Evolutionary conservation across 202 grass and related monocot species (phyloP).

Genomic region (Elaeis oleifera): DNA sequence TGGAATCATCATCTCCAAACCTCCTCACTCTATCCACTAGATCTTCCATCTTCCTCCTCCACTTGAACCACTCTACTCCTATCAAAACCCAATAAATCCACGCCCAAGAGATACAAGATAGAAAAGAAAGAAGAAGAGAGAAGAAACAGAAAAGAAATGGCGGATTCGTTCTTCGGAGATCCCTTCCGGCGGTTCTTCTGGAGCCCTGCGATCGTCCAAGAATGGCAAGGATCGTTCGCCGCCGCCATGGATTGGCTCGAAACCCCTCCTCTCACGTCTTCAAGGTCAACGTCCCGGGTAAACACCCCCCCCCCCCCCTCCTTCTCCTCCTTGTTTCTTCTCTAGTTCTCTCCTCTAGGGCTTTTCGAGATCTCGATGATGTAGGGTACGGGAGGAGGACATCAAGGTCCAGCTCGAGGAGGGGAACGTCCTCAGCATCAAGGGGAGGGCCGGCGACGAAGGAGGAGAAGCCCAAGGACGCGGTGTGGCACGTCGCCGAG

Average conservation of each 20-base stretch:
- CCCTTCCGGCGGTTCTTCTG: conserved; percentile 56
- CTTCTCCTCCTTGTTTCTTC: background rate
- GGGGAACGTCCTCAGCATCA: conserved; percentile 60
- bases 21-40: background rate
- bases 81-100: background rate
- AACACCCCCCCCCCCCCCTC: too few relatives aligned
- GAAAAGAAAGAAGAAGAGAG: background rate
- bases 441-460: conserved; percentile 14
- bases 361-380: background rate
- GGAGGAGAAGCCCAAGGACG: conserved; percentile 9
- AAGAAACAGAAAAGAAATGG: conserved; percentile 25
- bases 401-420: conserved; percentile 77
- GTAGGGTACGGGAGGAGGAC: conserved; percentile 57
- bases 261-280: conserved; percentile 61
- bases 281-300: conserved; percentile 61
- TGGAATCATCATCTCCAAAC: too few relatives aligned
- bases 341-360: background rate
- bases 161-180: conserved; percentile 40
- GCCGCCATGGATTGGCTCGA: conserved; percentile 73
- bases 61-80: background rate
- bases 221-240: conserved; percentile 26
- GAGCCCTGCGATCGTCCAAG: conserved; percentile 26
- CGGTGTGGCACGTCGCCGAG: conserved; percentile 71
- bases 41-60: background rate
- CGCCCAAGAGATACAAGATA: background rate